phyloP scores from a whole-genome alignment of 1,284 basidiomycete species.

The Moniliella sp. region DNA sequence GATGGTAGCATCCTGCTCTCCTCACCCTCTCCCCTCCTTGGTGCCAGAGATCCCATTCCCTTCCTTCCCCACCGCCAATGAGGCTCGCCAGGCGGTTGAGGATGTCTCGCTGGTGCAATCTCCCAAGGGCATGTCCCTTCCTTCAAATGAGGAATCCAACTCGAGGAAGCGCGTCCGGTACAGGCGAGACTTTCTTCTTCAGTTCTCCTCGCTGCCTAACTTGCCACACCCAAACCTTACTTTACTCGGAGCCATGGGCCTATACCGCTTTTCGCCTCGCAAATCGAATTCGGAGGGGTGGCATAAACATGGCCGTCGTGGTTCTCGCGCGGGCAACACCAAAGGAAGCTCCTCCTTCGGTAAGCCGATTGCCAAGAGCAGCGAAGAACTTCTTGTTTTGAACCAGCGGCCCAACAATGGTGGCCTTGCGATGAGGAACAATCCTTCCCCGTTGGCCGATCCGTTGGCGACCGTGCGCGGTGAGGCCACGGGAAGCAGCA shows the following conservation, averaged over 20 bases:
- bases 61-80: slow-evolving; percentile 13
- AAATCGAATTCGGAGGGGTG: slow-evolving; percentile 52
- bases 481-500: too few species aligned
- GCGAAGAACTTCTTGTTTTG: slow-evolving; percentile 30
- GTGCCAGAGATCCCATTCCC: slow-evolving; percentile 10
- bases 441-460: too few species aligned
- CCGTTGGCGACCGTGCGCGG: too few species aligned
- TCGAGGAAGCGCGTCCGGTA: slow-evolving; percentile 79
- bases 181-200: slow-evolving; percentile 86
- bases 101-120: too few species aligned
- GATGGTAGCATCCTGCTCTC: too few species aligned
- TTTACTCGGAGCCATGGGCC: slow-evolving; percentile 79
- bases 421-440: slow-evolving; percentile 10
- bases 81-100: slow-evolving; percentile 54
- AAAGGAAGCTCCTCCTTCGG: too few species aligned
- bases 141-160: slow-evolving; percentile 58
- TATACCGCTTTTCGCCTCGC: slow-evolving; percentile 70
- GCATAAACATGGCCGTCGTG: not conserved
- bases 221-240: too few species aligned
- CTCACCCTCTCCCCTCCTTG: slow-evolving; percentile 5
- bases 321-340: slow-evolving; percentile 8
- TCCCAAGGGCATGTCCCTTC: too few species aligned
- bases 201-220: too few species aligned
- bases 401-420: slow-evolving; percentile 3
- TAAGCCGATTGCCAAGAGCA: slow-evolving; percentile 19